Conservation (phyloP, 805 yeast genomes). For the Nakazawaea wyomingensis region DNA sequence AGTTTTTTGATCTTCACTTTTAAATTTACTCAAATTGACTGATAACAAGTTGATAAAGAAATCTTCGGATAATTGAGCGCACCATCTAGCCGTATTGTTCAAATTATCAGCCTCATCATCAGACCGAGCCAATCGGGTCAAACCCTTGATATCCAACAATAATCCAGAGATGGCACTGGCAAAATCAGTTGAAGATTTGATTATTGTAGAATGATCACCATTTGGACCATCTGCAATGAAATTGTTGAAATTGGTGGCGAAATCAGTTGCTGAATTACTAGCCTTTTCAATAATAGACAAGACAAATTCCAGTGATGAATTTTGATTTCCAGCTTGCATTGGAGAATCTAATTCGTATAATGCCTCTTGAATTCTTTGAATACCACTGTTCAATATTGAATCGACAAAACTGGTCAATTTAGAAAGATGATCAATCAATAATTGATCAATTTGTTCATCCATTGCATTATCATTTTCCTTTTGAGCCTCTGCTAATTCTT, state of each 20-base stretch:
- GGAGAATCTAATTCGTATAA: slow-evolving; percentile 69
- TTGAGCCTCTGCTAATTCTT: slow-evolving; percentile 47
- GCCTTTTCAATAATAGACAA: slow-evolving; percentile 67
- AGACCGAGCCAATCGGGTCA: slow-evolving; percentile 46
- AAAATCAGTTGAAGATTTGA: slow-evolving; percentile 58
- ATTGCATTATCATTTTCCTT: slow-evolving; percentile 46
- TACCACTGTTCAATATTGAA: slow-evolving; percentile 63
- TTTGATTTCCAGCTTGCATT: slow-evolving; percentile 76
- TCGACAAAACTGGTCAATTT: slow-evolving; percentile 56
- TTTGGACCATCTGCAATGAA: slow-evolving; percentile 72
- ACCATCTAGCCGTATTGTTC: slow-evolving; percentile 42
- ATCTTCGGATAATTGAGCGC: slow-evolving; percentile 55
- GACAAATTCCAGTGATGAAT: slow-evolving; percentile 65
- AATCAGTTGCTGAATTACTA: slow-evolving; percentile 68
- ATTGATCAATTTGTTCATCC: slow-evolving; percentile 54
- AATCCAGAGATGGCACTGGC: slow-evolving; percentile 59
- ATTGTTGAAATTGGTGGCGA: slow-evolving; percentile 71
- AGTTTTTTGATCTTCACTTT: slow-evolving; percentile 58
- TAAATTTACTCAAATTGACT: slow-evolving; percentile 39
- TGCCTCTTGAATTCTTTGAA: slow-evolving; percentile 68
- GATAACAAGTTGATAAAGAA: slow-evolving; percentile 60
- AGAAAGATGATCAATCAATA: slow-evolving; percentile 40
- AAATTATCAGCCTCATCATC: slow-evolving; percentile 50
- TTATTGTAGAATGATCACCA: slow-evolving; percentile 57
- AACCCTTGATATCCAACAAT: slow-evolving; percentile 64